Evolutionary conservation across 1,284 basidiomycete genomes (phyloP), one percentile per base, ranked within the genome.

Genomic region (Inonotus obliquus): DNA sequence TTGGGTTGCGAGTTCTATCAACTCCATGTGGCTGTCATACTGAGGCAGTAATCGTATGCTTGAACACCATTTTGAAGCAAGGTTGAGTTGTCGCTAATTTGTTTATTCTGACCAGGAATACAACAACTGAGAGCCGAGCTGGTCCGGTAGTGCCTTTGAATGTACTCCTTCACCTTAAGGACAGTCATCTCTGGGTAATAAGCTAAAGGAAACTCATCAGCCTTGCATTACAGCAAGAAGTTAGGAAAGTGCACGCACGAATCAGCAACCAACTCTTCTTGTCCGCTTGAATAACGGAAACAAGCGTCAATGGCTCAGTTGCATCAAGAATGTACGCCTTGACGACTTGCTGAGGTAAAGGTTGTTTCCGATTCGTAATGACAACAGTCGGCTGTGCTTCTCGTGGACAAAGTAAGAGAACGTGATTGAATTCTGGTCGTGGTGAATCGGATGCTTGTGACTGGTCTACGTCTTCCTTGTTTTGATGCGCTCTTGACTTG

Each of bases 321-420:
- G 48, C 45, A 21, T 60, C 48, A 45, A 63, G 23, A 17, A 63
- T 55, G 38, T 60, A 63, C 7, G 59, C 62, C 23, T 56, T 60
- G 35, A 63, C 55, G 3, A 48, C 29, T 29, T 60, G 58, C 48
- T 63, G 62, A 29, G 62, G 59, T 35, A 44, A 35, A 3, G 29
- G 4, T 19, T 61, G 63, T 11, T 38, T 48, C 19, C 11, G 58
- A 55, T 58, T 56, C 14, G 51, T 44, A 7, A 60, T n/a, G 3
- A 61, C 37, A 6, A 54, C 57, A 21, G n/a, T 47, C 9, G 63
- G 63, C 39, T 57, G 57, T 19, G 25, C 44, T 1, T 59, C 57
- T 47, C 49, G 23, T 13, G 63, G 63, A 27, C 63, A 64, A 21
- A 64, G 63, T 29, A 64, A 35, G 6, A 64, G 13, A 29, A 64